Conservation (phyloP, 495 filamentous ascomycete species). For the Hypoxylon subgilvum region DNA sequence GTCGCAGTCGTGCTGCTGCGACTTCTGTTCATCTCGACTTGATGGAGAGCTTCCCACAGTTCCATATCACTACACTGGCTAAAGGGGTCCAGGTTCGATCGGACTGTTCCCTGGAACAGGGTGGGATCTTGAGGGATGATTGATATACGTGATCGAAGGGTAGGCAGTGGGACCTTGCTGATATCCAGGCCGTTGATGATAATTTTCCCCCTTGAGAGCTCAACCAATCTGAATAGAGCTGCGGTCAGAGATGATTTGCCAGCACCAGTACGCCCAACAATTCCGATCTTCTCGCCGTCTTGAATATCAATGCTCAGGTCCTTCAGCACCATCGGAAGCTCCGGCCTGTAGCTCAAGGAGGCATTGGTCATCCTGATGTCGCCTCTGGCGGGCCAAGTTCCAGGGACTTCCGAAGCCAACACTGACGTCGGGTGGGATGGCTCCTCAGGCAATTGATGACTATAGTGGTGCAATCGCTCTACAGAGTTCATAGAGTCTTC, state of each 20-base stretch:
- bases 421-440: not conserved
- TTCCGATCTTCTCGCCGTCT: slow-evolving; percentile 45
- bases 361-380: slow-evolving; percentile 37
- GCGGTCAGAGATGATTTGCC: slow-evolving; percentile 49
- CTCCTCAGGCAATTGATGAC: slow-evolving; percentile 1
- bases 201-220: slow-evolving; percentile 44
- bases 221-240: slow-evolving; percentile 49
- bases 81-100: slow-evolving; percentile 54
- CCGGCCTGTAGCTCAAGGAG: slow-evolving; percentile 30
- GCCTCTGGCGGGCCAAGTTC: slow-evolving; percentile 42
- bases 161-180: slow-evolving; percentile 38
- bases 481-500: slow-evolving; percentile 9
- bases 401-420: not conserved
- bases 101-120: slow-evolving; percentile 52
- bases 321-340: slow-evolving; percentile 3
- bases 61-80: slow-evolving; percentile 61
- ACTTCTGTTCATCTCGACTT: slow-evolving; percentile 56
- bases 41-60: slow-evolving; percentile 55
- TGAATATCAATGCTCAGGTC: slow-evolving; percentile 41
- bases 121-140: slow-evolving; percentile 54
- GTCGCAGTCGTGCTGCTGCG: slow-evolving; percentile 20
- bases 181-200: slow-evolving; percentile 53
- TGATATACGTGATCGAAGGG: slow-evolving; percentile 46
- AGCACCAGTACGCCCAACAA: slow-evolving; percentile 57
- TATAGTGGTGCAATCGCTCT: not conserved